Conservation (phyloP, 352 stramenopile species). For the Globisporangium alternatum region DNA sequence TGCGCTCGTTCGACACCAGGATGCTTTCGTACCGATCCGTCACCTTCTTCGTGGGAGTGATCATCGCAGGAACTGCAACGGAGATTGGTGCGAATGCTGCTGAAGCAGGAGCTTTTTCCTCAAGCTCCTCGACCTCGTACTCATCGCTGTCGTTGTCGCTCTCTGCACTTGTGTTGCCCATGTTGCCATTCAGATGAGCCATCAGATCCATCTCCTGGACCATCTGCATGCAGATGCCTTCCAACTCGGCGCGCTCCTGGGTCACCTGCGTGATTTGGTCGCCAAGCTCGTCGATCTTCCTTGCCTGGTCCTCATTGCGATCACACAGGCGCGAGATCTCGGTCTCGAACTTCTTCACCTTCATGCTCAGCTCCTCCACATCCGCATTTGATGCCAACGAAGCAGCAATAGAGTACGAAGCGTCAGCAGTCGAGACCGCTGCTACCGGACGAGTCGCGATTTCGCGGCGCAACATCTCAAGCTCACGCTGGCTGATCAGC, state of each 20-base stretch:
- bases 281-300: constrained; percentile 47
- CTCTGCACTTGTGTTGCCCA: constrained; percentile 5
- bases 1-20: constrained; percentile 21
- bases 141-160: constrained; percentile 13
- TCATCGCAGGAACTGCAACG: not conserved
- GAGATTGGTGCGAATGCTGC: constrained; percentile 11
- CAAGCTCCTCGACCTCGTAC: constrained; percentile 15
- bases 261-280: constrained; percentile 39
- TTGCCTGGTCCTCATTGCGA: constrained; percentile 60
- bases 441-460: constrained; percentile 1
- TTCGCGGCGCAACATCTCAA: constrained; percentile 38
- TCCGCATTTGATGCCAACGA: constrained; percentile 20
- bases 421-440: not conserved
- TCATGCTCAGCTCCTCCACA: constrained; percentile 29
- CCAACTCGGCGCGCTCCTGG: constrained; percentile 54
- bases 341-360: constrained; percentile 50
- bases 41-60: constrained; percentile 33
- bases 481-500: constrained; percentile 42
- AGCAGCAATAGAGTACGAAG: not conserved
- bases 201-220: constrained; percentile 49
- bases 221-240: constrained; percentile 55
- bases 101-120: constrained; percentile 22
- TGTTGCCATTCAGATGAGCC: constrained; percentile 13
- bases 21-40: constrained; percentile 49
- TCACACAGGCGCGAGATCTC: constrained; percentile 43